These are phyloP conservation scores for Pisolithus microcarpus DNA, from an alignment of 768 basidiomycete species.

Conservation along the genomic window DNA sequence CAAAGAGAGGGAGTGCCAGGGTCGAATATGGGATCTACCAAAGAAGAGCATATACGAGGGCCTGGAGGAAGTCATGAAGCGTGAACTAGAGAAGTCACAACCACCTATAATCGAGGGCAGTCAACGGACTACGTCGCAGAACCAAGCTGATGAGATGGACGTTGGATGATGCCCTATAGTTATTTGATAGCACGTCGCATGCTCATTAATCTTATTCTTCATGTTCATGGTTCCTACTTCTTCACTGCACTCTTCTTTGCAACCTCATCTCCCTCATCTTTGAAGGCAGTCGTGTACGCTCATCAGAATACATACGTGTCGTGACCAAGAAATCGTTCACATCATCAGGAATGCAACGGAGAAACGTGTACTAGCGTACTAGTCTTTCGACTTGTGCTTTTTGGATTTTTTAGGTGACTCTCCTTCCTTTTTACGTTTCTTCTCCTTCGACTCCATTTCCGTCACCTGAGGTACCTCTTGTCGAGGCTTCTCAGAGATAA, in stretches of 20 bases:
- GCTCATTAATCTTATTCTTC: slow-evolving; percentile 21
- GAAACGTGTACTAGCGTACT: slow-evolving; percentile 9
- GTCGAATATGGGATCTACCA: slow-evolving; percentile 76
- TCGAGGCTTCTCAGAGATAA: neutral
- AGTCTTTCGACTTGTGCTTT: slow-evolving; percentile 33
- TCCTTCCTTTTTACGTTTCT: slow-evolving; percentile 44
- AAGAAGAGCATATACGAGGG: slow-evolving; percentile 68
- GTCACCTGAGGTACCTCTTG: slow-evolving; percentile 3
- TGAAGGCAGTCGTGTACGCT: neutral
- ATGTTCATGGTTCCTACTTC: slow-evolving; percentile 20
- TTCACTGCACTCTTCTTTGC: slow-evolving; percentile 20
- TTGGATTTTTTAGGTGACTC: slow-evolving; percentile 41
- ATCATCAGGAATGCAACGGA: neutral
- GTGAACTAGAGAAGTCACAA: slow-evolving; percentile 23
- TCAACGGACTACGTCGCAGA: slow-evolving; percentile 29
- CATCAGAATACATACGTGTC: neutral
- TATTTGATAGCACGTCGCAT: slow-evolving; percentile 2
- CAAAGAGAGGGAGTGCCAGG: slow-evolving; percentile 58
- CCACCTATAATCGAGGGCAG: slow-evolving; percentile 15
- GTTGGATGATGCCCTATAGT: slow-evolving; percentile 38
- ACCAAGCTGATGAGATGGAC: slow-evolving; percentile 60
- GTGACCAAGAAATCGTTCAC: neutral
- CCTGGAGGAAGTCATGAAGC: slow-evolving; percentile 56
- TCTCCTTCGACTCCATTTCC: slow-evolving; percentile 25
- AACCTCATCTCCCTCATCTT: slow-evolving; percentile 15